Evolutionary conservation across 768 basidiomycete species (phyloP).

Genomic region (Xerocomellus dryophilus): DNA sequence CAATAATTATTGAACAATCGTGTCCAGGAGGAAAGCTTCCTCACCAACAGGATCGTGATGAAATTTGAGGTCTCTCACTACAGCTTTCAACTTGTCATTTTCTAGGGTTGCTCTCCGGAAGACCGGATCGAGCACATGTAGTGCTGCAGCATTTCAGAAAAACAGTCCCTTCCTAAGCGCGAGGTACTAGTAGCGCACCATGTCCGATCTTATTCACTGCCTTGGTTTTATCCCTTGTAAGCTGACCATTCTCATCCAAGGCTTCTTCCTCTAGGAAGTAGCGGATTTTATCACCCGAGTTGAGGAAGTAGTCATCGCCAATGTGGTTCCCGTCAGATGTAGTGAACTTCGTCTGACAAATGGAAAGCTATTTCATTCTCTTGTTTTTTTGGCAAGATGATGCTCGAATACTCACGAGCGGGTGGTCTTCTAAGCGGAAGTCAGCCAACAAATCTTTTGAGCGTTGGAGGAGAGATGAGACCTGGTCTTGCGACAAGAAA

Average conservation of each 20-base stretch:
- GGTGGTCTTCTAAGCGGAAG: slow-evolving; percentile 76
- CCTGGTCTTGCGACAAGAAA: slow-evolving; percentile 64
- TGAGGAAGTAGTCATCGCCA: slow-evolving; percentile 92
- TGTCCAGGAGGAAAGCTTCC: slow-evolving; percentile 15
- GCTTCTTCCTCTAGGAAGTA: slow-evolving; percentile 94
- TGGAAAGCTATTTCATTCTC: background rate
- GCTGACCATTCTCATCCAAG: slow-evolving; percentile 61
- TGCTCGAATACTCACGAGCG: slow-evolving; percentile 52
- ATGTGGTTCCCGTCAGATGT: slow-evolving; percentile 72
- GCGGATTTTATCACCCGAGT: slow-evolving; percentile 90
- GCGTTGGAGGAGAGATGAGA: slow-evolving; percentile 59
- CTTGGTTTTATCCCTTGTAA: slow-evolving; percentile 66
- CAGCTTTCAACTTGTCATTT: slow-evolving; percentile 62
- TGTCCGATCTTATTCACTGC: slow-evolving; percentile 96
- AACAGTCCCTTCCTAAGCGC: background rate
- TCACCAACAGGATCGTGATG: slow-evolving; percentile 82
- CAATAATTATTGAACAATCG: background rate
- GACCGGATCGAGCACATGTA: slow-evolving; percentile 81
- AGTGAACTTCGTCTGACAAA: slow-evolving; percentile 79
- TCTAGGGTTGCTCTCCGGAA: slow-evolving; percentile 80
- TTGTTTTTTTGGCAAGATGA: background rate
- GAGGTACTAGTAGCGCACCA: slow-evolving; percentile 44
- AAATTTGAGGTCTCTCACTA: slow-evolving; percentile 77
- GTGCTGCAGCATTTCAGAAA: slow-evolving; percentile 42
- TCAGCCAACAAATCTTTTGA: slow-evolving; percentile 74